Percentiles rank a stretch among this genome's conserved stretches.
Conservation (phyloP, 75 land plant species). For the Cupressus sempervirens region DNA sequence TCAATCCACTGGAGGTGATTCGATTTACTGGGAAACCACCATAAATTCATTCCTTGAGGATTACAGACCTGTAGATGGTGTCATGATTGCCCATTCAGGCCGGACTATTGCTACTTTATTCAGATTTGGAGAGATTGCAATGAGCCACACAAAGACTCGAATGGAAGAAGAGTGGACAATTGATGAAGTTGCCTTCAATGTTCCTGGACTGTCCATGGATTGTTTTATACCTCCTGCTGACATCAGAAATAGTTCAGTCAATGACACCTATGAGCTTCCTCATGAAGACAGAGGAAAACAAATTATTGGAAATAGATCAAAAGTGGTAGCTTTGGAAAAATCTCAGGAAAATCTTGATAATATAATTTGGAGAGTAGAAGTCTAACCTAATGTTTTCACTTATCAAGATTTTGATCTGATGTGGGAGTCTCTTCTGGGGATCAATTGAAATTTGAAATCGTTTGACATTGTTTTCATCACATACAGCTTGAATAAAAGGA, state of each 20-base stretch:
- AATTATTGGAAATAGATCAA: conserved; percentile 25
- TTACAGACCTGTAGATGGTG: conserved; percentile 43
- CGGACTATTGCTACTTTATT: conserved; percentile 32
- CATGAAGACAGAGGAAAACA: conserved; percentile 37
- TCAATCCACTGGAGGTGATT: conserved; percentile 31
- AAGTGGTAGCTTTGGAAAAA: conserved; percentile 51
- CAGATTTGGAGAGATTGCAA: conserved; percentile 44
- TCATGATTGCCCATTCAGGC: conserved; percentile 43
- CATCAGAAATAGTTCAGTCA: conserved; percentile 25
- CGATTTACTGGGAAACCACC: conserved; percentile 45
- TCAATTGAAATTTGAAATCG: neutral
- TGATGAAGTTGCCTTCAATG: conserved; percentile 50
- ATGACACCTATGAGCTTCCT: conserved; percentile 44
- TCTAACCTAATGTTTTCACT: conserved; percentile 1
- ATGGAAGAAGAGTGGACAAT: conserved; percentile 57
- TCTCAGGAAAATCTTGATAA: conserved; percentile 28
- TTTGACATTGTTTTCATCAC: neutral
- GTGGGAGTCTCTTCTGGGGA: neutral
- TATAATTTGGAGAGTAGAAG: conserved; percentile 39
- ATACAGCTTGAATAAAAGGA: neutral
- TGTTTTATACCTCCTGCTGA: conserved; percentile 49
- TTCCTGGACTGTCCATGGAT: conserved; percentile 39
- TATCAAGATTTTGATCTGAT: neutral
- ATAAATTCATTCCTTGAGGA: conserved; percentile 38
- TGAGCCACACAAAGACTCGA: conserved; percentile 40